A percentile compares a stretch with the other conserved stretches of the same genome.
These are phyloP conservation scores for Phytomonas francai DNA, from an alignment of 208 protist species.

Conservation along the genomic window DNA sequence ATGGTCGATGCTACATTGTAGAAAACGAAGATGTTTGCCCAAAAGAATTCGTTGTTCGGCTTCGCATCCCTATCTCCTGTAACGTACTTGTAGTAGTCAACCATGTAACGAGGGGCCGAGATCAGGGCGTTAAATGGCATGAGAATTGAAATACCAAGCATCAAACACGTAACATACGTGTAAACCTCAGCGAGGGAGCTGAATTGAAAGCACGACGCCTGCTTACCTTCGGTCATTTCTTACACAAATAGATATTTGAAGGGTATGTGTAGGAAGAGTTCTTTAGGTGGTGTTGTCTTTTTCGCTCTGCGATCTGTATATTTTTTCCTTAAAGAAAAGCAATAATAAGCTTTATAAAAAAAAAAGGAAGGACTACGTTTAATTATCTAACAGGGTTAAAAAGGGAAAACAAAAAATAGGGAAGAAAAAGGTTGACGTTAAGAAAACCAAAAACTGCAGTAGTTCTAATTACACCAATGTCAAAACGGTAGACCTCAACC, in stretches of 20 bases:
- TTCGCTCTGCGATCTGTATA: background rate
- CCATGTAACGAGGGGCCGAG: slow-evolving; percentile 74
- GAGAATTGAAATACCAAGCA: slow-evolving; percentile 78
- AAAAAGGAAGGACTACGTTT: slow-evolving; percentile 10
- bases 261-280: background rate
- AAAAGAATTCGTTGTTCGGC: slow-evolving; percentile 40
- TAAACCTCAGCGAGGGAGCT: slow-evolving; percentile 35
- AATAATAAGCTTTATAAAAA: too few relatives aligned
- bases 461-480: slow-evolving; percentile 1
- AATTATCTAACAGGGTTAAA: slow-evolving; percentile 6
- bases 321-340: too few relatives aligned
- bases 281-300: background rate
- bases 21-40: slow-evolving; percentile 72
- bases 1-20: slow-evolving; percentile 68
- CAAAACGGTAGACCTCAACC: background rate
- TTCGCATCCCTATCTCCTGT: slow-evolving; percentile 33
- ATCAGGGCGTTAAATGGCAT: slow-evolving; percentile 87
- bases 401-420: slow-evolving; percentile 17
- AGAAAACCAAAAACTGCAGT: slow-evolving; percentile 12
- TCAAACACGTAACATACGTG: slow-evolving; percentile 69
- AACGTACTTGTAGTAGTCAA: slow-evolving; percentile 80
- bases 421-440: slow-evolving; percentile 12
- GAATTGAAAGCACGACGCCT: slow-evolving; percentile 22
- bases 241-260: background rate
- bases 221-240: slow-evolving; percentile 9